These are phyloP conservation scores for Irpex lacteus DNA, from an alignment of 1,284 basidiomycete genomes.

Conservation along the genomic window DNA sequence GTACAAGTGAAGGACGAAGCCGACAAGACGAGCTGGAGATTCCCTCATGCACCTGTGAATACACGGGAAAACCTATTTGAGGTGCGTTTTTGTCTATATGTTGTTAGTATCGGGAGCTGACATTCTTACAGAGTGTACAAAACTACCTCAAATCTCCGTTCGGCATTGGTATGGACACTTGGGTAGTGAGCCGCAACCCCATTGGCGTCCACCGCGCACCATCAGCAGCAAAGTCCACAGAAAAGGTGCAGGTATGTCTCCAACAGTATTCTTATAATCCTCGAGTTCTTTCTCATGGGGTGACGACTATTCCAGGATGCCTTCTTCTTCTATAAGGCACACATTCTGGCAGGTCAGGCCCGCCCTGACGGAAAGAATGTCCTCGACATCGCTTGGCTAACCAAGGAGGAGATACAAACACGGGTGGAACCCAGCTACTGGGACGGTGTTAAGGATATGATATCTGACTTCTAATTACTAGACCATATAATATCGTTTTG, in stretches of 20 bases:
- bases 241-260: slow-evolving; percentile 6
- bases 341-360: slow-evolving; percentile 79
- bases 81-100: slow-evolving; percentile 36
- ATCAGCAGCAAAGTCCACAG: slow-evolving; percentile 9
- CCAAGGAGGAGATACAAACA: slow-evolving; percentile 80
- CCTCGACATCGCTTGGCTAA: slow-evolving; percentile 85
- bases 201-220: slow-evolving; percentile 64
- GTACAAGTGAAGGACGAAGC: slow-evolving; percentile 51
- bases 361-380: slow-evolving; percentile 50
- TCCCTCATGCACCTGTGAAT: slow-evolving; percentile 70
- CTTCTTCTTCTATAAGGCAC: slow-evolving; percentile 80
- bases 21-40: slow-evolving; percentile 69
- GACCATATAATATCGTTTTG: neutral
- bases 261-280: neutral
- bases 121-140: neutral
- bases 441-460: slow-evolving; percentile 73
- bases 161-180: slow-evolving; percentile 76
- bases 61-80: slow-evolving; percentile 69
- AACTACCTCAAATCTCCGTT: slow-evolving; percentile 57
- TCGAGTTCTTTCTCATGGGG: neutral
- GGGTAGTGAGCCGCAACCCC: slow-evolving; percentile 76
- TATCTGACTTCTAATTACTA: slow-evolving; percentile 61
- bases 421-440: slow-evolving; percentile 69
- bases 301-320: slow-evolving; percentile 21
- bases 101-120: neutral